phyloP scores from a whole-genome alignment of 305 asterid genomes.

The Fraxinus nigra region DNA sequence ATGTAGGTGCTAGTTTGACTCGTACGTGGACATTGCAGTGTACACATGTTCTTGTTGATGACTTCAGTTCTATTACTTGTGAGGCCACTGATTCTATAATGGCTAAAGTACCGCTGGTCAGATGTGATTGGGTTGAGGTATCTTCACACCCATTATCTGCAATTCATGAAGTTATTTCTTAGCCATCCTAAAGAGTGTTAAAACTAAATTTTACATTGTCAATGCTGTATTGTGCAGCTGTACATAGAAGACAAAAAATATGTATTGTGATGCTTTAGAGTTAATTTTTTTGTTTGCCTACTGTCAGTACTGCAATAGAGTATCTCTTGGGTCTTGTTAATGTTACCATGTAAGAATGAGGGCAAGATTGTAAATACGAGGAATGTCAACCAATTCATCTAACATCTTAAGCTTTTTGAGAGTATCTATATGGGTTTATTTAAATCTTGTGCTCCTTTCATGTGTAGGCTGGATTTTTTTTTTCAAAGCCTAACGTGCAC shows the following conservation, averaged over 20 bases:
- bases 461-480: background rate
- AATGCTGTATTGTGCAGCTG: background rate
- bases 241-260: background rate
- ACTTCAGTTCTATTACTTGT: slow-evolving; percentile 44
- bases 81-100: slow-evolving; percentile 61
- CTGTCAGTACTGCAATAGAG: background rate
- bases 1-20: slow-evolving; percentile 60
- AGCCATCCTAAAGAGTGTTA: background rate
- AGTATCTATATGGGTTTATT: background rate
- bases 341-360: background rate
- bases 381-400: background rate
- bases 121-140: slow-evolving; percentile 81
- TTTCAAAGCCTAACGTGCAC: background rate
- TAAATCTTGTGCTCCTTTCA: background rate
- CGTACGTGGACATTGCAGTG: slow-evolving; percentile 62
- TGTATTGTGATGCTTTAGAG: background rate
- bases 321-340: background rate
- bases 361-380: slow-evolving; percentile 1
- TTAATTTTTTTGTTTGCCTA: background rate
- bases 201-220: background rate
- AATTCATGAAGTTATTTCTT: background rate
- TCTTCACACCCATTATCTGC: slow-evolving; percentile 15
- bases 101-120: slow-evolving; percentile 56
- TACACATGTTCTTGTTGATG: slow-evolving; percentile 82
- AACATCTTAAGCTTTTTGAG: background rate